phyloP scores from a whole-genome alignment of 805 yeast genomes.

The Torulaspora indica region DNA sequence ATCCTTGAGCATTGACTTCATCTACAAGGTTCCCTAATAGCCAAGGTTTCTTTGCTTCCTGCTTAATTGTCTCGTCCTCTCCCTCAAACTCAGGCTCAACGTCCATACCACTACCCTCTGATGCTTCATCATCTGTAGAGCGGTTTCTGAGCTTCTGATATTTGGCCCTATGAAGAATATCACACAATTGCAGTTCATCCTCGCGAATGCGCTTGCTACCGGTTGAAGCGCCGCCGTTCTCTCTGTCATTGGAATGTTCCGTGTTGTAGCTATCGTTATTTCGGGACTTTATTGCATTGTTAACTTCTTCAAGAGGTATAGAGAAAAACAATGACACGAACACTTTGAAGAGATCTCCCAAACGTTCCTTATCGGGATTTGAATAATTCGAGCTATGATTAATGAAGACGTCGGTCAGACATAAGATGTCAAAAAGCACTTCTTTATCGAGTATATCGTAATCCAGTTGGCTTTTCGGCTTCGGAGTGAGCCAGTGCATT shows the following conservation, averaged over 20 bases:
- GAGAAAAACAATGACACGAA: constrained; percentile 72
- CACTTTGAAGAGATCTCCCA: constrained; percentile 63
- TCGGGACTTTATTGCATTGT: constrained; percentile 34
- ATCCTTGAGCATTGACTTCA: constrained; percentile 31
- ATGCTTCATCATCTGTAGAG: constrained; percentile 10
- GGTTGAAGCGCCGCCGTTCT: constrained; percentile 12
- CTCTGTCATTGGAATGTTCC: constrained; percentile 22
- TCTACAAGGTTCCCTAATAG: constrained; percentile 33
- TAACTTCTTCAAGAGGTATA: constrained; percentile 47
- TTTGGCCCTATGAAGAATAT: constrained; percentile 37
- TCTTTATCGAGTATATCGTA: constrained; percentile 61
- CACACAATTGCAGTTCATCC: constrained; percentile 21
- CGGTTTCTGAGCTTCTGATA: constrained; percentile 35
- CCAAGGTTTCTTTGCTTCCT: constrained; percentile 36
- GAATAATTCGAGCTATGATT: constrained; percentile 70
- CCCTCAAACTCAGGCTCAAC: constrained; percentile 36
- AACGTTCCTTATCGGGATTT: constrained; percentile 69
- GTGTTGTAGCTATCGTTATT: constrained; percentile 2
- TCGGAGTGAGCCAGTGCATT: constrained; percentile 78
- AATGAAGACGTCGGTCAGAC: constrained; percentile 62
- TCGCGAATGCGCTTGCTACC: constrained; percentile 35
- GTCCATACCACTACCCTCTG: constrained; percentile 19
- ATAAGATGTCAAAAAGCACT: constrained; percentile 68
- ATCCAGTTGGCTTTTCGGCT: constrained; percentile 69
- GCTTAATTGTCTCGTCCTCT: constrained; percentile 29